A percentile compares a stretch with the other conserved stretches of the same genome.
phyloP scores from a whole-genome alignment of 768 basidiomycete genomes.

The Amanita brunnescens region DNA sequence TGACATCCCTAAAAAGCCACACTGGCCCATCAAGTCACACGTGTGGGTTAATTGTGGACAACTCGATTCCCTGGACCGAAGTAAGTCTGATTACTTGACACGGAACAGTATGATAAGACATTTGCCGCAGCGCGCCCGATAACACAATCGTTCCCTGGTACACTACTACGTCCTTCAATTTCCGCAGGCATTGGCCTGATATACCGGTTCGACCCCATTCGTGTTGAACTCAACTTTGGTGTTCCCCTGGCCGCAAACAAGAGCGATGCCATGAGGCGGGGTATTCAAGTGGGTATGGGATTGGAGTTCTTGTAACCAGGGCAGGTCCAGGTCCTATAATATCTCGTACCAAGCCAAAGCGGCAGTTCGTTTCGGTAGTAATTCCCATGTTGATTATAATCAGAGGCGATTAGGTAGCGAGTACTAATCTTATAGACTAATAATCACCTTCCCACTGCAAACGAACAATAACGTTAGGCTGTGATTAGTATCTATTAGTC shows the following conservation, averaged over 20 bases:
- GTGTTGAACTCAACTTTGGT: constrained; percentile 86
- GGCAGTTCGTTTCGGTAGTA: too few relatives aligned
- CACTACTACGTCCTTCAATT: constrained; percentile 53
- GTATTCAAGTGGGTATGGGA: constrained; percentile 76
- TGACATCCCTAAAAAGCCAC: constrained; percentile 56
- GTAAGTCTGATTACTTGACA: constrained; percentile 29
- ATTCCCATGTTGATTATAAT: too few relatives aligned
- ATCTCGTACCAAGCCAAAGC: too few relatives aligned
- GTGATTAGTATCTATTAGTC: too few relatives aligned
- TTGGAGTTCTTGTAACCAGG: constrained; percentile 55
- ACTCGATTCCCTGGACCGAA: constrained; percentile 49
- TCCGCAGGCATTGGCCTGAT: constrained; percentile 79
- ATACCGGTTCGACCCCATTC: constrained; percentile 73
- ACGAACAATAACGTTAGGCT: too few relatives aligned
- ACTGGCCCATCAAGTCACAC: constrained; percentile 86
- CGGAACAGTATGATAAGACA: not conserved
- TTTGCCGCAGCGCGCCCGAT: constrained; percentile 26
- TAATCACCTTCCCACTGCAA: too few relatives aligned
- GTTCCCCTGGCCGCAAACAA: constrained; percentile 66
- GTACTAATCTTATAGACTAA: too few relatives aligned
- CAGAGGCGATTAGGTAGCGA: too few relatives aligned
- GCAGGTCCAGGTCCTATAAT: too few relatives aligned
- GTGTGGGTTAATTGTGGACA: constrained; percentile 76
- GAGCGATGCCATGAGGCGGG: constrained; percentile 59
- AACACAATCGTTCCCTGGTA: constrained; percentile 27